phyloP scores from a whole-genome alignment of 192 early-diverging fungal genomes.

The Backusella australiensis region DNA sequence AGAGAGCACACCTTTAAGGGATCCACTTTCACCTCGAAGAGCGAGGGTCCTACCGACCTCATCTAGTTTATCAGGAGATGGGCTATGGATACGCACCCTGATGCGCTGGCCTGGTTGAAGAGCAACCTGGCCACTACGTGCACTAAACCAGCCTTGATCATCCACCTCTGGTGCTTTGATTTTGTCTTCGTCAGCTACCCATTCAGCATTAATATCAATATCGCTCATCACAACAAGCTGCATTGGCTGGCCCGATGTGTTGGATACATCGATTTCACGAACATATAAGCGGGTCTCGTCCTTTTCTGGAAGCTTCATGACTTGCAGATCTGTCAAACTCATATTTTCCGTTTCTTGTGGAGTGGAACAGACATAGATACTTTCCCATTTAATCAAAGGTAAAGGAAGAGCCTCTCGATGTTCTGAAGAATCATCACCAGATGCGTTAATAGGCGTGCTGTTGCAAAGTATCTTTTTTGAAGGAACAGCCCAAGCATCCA shows the following conservation, averaged over 20 bases:
- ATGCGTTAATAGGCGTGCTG: neutral
- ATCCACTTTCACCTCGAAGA: conserved; percentile 52
- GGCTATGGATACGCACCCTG: conserved; percentile 17
- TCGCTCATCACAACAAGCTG: conserved; percentile 49
- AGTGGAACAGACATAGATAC: conserved; percentile 45
- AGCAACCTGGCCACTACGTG: conserved; percentile 31
- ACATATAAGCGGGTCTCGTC: conserved; percentile 19
- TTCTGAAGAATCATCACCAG: conserved; percentile 18
- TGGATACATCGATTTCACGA: conserved; percentile 34
- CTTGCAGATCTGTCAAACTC: neutral
- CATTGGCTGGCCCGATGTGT: conserved; percentile 53
- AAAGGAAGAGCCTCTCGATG: conserved; percentile 31
- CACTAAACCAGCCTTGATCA: neutral
- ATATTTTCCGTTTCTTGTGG: neutral
- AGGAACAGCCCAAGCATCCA: conserved; percentile 26
- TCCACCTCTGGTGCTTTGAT: neutral
- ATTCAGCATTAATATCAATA: conserved; percentile 40
- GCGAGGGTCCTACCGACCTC: conserved; percentile 7
- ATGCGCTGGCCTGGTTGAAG: conserved; percentile 28
- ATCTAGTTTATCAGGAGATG: conserved; percentile 20
- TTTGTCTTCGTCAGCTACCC: conserved; percentile 34
- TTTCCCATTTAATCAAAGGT: conserved; percentile 49
- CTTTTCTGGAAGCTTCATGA: conserved; percentile 13
- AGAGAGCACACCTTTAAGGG: conserved; percentile 55
- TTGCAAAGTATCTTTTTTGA: conserved; percentile 12